Conservation (phyloP, 352 stramenopile species). For the Peronospora belbahrii region DNA sequence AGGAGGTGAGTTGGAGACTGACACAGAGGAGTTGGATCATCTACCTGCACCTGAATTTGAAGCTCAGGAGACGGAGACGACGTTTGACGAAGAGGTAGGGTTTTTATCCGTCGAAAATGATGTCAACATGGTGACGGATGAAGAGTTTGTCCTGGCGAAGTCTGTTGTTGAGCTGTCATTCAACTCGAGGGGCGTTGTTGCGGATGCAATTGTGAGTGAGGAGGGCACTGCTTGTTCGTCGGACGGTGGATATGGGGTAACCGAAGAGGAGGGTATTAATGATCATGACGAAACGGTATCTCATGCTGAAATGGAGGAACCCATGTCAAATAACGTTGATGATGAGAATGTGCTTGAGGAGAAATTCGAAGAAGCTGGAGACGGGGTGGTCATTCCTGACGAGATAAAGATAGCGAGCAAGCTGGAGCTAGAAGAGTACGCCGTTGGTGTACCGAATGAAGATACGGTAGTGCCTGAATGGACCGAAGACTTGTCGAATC, state of each 20-base stretch:
- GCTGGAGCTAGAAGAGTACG: slow-evolving; percentile 1
- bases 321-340: not conserved
- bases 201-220: not conserved
- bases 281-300: not conserved
- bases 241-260: not conserved
- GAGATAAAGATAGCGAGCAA: slow-evolving; percentile 4
- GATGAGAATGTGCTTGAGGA: slow-evolving; percentile 6
- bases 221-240: not conserved
- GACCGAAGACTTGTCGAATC: not conserved
- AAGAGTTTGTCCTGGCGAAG: not conserved
- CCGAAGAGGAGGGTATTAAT: not conserved
- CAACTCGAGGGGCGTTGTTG: not conserved
- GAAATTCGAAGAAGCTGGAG: not conserved
- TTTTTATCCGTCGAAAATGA: not conserved
- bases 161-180: not conserved
- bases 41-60: not conserved
- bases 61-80: not conserved
- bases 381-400: not conserved
- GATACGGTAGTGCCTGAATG: not conserved
- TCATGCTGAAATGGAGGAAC: not conserved
- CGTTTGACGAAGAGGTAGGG: slow-evolving; percentile 1
- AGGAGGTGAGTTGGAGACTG: not conserved
- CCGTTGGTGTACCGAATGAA: not conserved
- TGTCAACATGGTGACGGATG: not conserved
- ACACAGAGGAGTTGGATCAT: not conserved